Evolutionary conservation across 257 asterid species (phyloP).

Genomic region (Penstemon davidsonii): DNA sequence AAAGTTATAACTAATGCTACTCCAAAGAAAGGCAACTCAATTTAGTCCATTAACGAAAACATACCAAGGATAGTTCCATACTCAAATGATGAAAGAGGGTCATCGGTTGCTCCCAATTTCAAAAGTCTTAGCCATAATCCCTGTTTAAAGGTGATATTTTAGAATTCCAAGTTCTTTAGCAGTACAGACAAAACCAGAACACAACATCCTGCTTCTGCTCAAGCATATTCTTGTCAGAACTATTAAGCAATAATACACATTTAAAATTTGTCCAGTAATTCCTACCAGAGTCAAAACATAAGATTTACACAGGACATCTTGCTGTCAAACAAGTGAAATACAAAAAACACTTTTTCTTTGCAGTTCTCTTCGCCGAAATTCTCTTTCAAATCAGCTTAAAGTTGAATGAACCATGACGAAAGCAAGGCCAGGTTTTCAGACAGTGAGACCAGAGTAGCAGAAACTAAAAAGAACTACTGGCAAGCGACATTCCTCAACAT

Average conservation of each 20-base stretch:
- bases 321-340: conserved; percentile 10
- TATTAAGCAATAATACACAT: conserved; percentile 1
- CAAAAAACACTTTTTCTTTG: not conserved
- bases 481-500: conserved; percentile 19
- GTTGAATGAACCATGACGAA: conserved; percentile 3
- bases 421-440: not conserved
- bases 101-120: conserved; percentile 92
- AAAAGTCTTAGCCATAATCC: conserved; percentile 92
- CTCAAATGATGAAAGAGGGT: conserved; percentile 95
- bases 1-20: conserved; percentile 18
- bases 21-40: conserved; percentile 9
- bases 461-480: conserved; percentile 8
- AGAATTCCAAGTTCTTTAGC: conserved; percentile 12
- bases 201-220: conserved; percentile 7
- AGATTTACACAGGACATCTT: not conserved
- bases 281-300: not conserved
- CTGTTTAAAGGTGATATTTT: conserved; percentile 40
- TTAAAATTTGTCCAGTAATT: conserved; percentile 9
- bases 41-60: conserved; percentile 29
- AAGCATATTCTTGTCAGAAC: conserved; percentile 10
- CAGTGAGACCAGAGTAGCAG: not conserved
- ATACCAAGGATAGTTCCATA: conserved; percentile 94
- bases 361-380: conserved; percentile 17
- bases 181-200: conserved; percentile 15
- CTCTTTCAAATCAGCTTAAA: conserved; percentile 7